Evolutionary conservation across 2,329 filamentous ascomycete genomes (phyloP).

Genomic region (Thielaviopsis populi): DNA sequence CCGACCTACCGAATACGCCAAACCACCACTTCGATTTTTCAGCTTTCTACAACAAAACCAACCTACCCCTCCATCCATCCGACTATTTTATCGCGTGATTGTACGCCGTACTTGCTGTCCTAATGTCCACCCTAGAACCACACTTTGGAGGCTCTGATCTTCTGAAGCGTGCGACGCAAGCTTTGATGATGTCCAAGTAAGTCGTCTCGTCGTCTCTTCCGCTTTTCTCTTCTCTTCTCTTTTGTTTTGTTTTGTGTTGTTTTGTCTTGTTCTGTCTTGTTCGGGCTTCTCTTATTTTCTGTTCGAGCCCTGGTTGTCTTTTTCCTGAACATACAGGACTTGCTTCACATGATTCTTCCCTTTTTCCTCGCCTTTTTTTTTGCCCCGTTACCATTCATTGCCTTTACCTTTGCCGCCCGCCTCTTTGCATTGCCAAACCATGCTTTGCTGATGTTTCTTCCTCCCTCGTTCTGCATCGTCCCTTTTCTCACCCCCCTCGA

Average conservation of each 20-base stretch:
- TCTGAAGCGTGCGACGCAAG: slow-evolving; percentile 44
- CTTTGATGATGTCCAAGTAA: slow-evolving; percentile 49
- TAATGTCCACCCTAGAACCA: slow-evolving; percentile 10
- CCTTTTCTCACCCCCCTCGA: slow-evolving; percentile 8
- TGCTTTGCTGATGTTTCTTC: neutral
- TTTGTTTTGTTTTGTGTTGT: slow-evolving; percentile 7
- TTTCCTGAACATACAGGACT: neutral
- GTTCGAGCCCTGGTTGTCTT: neutral
- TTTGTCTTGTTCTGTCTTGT: slow-evolving; percentile 9
- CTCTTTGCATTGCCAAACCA: neutral
- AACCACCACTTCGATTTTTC: neutral
- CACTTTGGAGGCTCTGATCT: slow-evolving; percentile 38
- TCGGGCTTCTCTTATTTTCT: neutral
- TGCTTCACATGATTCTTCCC: neutral
- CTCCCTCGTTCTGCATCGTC: neutral
- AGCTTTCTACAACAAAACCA: too few species aligned
- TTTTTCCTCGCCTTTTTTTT: neutral
- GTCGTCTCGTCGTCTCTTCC: slow-evolving; percentile 23
- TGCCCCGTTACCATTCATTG: neutral
- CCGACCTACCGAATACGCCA: neutral
- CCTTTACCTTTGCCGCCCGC: neutral
- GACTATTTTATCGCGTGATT: neutral
- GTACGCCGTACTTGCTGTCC: neutral
- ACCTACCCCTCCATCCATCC: neutral
- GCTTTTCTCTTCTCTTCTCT: slow-evolving; percentile 20